These are phyloP conservation scores for Beauveria bassiana DNA, from an alignment of 2,329 filamentous ascomycete species.

Conservation along the genomic window DNA sequence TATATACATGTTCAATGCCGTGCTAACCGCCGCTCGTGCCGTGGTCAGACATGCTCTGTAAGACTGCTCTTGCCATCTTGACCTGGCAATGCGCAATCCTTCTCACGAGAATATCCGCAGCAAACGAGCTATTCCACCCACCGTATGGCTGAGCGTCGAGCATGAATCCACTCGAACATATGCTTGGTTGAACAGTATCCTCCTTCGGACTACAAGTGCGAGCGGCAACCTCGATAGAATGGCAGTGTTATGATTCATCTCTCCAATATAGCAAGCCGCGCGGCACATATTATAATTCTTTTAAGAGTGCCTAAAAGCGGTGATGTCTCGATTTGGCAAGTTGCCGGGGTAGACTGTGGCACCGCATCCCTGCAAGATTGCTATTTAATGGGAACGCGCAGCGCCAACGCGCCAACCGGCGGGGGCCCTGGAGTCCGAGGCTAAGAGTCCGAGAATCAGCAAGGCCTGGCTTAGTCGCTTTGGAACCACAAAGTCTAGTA, in stretches of 20 bases:
- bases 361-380: not conserved
- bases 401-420: not conserved
- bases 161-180: not conserved
- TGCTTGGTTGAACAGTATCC: not conserved
- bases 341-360: too few relatives aligned
- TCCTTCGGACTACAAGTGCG: not conserved
- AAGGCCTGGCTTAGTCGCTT: not conserved
- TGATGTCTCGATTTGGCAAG: not conserved
- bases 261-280: too few relatives aligned
- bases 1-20: not conserved
- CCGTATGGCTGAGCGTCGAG: not conserved
- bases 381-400: not conserved
- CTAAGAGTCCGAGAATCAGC: slow-evolving; percentile 1
- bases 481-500: not conserved
- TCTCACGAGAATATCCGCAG: not conserved
- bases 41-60: too few relatives aligned
- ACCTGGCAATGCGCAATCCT: not conserved
- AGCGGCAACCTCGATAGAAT: not conserved
- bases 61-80: not conserved
- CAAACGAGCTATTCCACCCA: not conserved
- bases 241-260: not conserved
- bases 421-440: not conserved
- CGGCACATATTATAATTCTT: too few relatives aligned
- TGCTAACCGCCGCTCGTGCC: not conserved
- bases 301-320: not conserved